phyloP scores from a whole-genome alignment of 345 rosid genomes.

The Citrus mangshanensis region DNA sequence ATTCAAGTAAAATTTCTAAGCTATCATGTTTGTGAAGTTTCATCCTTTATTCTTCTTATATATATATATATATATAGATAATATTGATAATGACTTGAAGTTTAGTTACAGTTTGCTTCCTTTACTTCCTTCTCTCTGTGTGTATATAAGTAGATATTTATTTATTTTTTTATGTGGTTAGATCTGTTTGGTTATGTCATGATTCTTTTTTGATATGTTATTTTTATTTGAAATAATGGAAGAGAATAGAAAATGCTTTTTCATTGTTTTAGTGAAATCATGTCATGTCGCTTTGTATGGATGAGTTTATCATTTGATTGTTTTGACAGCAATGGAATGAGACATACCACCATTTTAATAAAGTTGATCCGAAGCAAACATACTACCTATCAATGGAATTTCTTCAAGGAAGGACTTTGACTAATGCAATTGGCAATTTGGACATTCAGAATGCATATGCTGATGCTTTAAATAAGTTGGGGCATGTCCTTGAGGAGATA shows the following conservation, averaged over 20 bases:
- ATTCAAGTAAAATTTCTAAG: constrained; percentile 42
- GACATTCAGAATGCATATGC: constrained; percentile 71
- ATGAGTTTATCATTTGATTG: constrained; percentile 5
- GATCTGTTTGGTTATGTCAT: background rate
- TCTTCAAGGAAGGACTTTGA: constrained; percentile 96
- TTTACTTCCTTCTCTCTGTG: background rate
- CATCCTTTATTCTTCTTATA: background rate
- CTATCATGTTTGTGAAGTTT: background rate
- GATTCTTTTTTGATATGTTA: background rate
- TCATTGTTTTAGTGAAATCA: too few relatives aligned
- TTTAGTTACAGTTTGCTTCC: background rate
- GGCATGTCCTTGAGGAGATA: constrained; percentile 83
- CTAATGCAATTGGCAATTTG: constrained; percentile 82
- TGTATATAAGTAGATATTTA: too few relatives aligned
- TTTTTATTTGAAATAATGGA: too few relatives aligned
- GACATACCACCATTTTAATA: constrained; percentile 74
- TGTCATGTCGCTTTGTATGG: too few relatives aligned
- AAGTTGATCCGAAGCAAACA: constrained; percentile 85
- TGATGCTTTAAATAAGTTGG: constrained; percentile 69
- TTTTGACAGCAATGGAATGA: constrained; percentile 84
- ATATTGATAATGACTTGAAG: background rate
- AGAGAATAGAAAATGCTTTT: too few relatives aligned
- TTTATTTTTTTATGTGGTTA: background rate
- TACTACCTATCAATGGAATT: constrained; percentile 97
- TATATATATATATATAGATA: too few relatives aligned